Evolutionary conservation across 257 asterid genomes (phyloP).

Genomic region (Jasminum sambac): DNA sequence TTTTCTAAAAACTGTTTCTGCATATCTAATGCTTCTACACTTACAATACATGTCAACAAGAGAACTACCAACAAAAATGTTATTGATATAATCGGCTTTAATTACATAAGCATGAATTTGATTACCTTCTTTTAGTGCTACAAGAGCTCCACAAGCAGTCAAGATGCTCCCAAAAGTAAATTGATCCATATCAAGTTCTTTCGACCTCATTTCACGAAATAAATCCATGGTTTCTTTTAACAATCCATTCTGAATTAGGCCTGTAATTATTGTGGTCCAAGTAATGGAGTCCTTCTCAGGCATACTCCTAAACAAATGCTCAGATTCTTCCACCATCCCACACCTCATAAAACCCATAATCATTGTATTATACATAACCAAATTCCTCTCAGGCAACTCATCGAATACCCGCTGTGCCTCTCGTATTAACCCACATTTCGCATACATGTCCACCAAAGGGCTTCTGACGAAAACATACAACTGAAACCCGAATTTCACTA

Average conservation of each 20-base stretch:
- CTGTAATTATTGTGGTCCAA: slow-evolving; percentile 87
- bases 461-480: slow-evolving; percentile 44
- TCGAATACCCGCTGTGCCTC: slow-evolving; percentile 41
- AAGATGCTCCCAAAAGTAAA: slow-evolving; percentile 74
- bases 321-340: slow-evolving; percentile 40
- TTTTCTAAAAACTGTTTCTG: slow-evolving; percentile 60
- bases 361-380: slow-evolving; percentile 42
- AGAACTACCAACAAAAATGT: slow-evolving; percentile 84
- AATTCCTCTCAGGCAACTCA: slow-evolving; percentile 41
- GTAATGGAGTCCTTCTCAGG: slow-evolving; percentile 76
- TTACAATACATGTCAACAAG: slow-evolving; percentile 89
- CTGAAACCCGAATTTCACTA: slow-evolving; percentile 46
- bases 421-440: slow-evolving; percentile 35
- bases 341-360: slow-evolving; percentile 41
- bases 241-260: slow-evolving; percentile 65
- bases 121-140: slow-evolving; percentile 64
- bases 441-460: slow-evolving; percentile 54
- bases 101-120: slow-evolving; percentile 72
- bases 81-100: slow-evolving; percentile 56
- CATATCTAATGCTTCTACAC: slow-evolving; percentile 65
- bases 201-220: slow-evolving; percentile 62
- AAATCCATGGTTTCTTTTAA: slow-evolving; percentile 49
- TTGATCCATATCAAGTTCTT: slow-evolving; percentile 42
- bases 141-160: slow-evolving; percentile 79
- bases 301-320: slow-evolving; percentile 52